These are phyloP conservation scores for Sphenostylis stenocarpa DNA, from an alignment of 306 rosid species.

Conservation along the genomic window DNA sequence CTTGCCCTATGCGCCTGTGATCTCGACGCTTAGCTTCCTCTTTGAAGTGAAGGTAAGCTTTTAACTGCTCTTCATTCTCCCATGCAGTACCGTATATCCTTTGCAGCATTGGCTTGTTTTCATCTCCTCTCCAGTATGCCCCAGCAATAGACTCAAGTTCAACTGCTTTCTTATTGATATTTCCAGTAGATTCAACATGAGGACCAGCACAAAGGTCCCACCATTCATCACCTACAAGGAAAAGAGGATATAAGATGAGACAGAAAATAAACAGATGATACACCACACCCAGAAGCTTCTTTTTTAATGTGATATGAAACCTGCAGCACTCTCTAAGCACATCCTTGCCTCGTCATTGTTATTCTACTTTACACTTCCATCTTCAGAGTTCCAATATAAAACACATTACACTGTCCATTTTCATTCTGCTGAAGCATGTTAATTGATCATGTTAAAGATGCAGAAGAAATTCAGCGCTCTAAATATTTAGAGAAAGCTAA, in stretches of 20 bases:
- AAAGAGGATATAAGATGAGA: conserved; percentile 24
- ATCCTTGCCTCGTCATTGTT: conserved; percentile 31
- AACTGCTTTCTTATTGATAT: conserved; percentile 80
- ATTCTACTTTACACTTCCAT: conserved; percentile 41
- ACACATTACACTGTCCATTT: conserved; percentile 37
- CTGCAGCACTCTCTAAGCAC: conserved; percentile 33
- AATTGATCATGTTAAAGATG: conserved; percentile 34
- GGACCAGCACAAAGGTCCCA: conserved; percentile 99
- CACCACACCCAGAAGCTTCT: conserved; percentile 19
- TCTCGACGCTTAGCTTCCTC: conserved; percentile 97
- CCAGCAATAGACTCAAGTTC: conserved; percentile 99
- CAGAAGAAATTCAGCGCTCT: conserved; percentile 30
- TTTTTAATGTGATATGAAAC: conserved; percentile 30
- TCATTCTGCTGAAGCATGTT: conserved; percentile 40
- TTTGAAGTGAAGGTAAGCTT: conserved; percentile 89
- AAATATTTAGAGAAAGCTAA: conserved; percentile 16
- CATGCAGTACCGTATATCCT: conserved; percentile 98
- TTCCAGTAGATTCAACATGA: conserved; percentile 92
- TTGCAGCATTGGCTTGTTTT: conserved; percentile 89
- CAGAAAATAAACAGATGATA: conserved; percentile 18
- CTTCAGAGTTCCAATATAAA: conserved; percentile 37
- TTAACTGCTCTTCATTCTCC: conserved; percentile 89
- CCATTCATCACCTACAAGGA: conserved; percentile 76
- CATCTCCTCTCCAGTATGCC: conserved; percentile 99
- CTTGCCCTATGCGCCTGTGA: conserved; percentile 93